Conservation (phyloP, 1,284 basidiomycete genomes). For the Leccinum griseonigrum region DNA sequence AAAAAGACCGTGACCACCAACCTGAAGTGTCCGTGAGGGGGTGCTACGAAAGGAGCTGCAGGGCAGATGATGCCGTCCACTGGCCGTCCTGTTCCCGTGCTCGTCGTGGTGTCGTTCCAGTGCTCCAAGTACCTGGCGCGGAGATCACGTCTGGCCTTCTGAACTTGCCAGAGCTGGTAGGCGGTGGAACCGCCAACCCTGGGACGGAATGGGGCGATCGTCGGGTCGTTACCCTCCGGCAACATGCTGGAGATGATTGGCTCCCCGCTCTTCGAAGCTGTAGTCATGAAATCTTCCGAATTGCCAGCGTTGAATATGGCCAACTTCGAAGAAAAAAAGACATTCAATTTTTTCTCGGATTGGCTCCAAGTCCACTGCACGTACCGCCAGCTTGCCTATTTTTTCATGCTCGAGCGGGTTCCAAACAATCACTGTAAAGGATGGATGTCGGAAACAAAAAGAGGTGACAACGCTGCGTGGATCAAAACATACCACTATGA, state of each 20-base stretch:
- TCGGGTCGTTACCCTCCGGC: slow-evolving; percentile 27
- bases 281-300: slow-evolving; percentile 42
- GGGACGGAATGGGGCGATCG: slow-evolving; percentile 14
- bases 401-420: slow-evolving; percentile 43
- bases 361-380: slow-evolving; percentile 15
- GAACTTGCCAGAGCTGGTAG: slow-evolving; percentile 56
- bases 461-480: background rate
- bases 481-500: slow-evolving; percentile 51
- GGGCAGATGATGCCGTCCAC: slow-evolving; percentile 65
- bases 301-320: slow-evolving; percentile 44
- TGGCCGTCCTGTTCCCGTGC: slow-evolving; percentile 59
- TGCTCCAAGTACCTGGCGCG: slow-evolving; percentile 52
- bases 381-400: slow-evolving; percentile 35
- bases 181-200: slow-evolving; percentile 34
- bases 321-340: slow-evolving; percentile 26
- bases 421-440: slow-evolving; percentile 35
- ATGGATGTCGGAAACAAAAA: slow-evolving; percentile 1
- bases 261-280: slow-evolving; percentile 44
- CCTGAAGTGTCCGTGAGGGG: slow-evolving; percentile 53
- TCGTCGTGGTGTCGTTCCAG: slow-evolving; percentile 50
- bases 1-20: slow-evolving; percentile 32
- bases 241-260: slow-evolving; percentile 51
- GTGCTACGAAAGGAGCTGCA: slow-evolving; percentile 49
- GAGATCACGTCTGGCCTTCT: slow-evolving; percentile 43
- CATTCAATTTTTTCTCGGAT: background rate